These are phyloP conservation scores for Penicillium capsulatum DNA, from an alignment of 2,329 filamentous ascomycete species.

Conservation along the genomic window DNA sequence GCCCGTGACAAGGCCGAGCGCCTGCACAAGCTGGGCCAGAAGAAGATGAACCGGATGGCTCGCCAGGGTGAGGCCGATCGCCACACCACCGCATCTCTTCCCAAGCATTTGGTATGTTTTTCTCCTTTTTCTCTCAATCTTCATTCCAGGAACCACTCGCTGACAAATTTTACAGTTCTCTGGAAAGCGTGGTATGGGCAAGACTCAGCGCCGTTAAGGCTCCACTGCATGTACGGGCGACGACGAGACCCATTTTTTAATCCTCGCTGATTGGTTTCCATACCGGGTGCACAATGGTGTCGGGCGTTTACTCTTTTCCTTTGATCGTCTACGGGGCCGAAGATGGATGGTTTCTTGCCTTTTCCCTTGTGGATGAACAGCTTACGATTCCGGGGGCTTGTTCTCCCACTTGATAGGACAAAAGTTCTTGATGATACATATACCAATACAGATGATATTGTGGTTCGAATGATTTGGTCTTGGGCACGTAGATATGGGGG, in stretches of 20 bases:
- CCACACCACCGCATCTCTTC: conserved; percentile 73
- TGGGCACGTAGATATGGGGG: too few species aligned
- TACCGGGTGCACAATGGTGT: conserved; percentile 32
- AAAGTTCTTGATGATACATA: conserved; percentile 28
- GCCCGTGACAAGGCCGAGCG: conserved; percentile 76
- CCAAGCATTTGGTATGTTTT: conserved; percentile 81
- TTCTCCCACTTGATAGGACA: conserved; percentile 23
- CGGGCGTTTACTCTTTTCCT: conserved; percentile 19
- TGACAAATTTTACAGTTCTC: conserved; percentile 57
- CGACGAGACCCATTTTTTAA: conserved; percentile 29
- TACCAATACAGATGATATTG: conserved; percentile 27
- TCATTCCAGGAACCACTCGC: background rate
- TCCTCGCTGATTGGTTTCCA: conserved; percentile 28
- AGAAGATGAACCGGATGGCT: conserved; percentile 98
- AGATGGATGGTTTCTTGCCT: conserved; percentile 7
- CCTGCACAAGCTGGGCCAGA: conserved; percentile 83
- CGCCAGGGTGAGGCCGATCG: conserved; percentile 95
- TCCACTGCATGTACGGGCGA: conserved; percentile 14
- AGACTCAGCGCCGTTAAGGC: conserved; percentile 55
- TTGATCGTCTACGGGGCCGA: conserved; percentile 13
- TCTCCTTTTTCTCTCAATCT: background rate
- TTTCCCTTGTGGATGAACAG: conserved; percentile 16
- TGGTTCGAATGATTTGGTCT: too few species aligned
- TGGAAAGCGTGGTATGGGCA: conserved; percentile 92
- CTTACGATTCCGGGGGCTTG: conserved; percentile 18